These are phyloP conservation scores for Colletotrichum zoysiae DNA, from an alignment of 2,329 filamentous ascomycete species.

Conservation along the genomic window DNA sequence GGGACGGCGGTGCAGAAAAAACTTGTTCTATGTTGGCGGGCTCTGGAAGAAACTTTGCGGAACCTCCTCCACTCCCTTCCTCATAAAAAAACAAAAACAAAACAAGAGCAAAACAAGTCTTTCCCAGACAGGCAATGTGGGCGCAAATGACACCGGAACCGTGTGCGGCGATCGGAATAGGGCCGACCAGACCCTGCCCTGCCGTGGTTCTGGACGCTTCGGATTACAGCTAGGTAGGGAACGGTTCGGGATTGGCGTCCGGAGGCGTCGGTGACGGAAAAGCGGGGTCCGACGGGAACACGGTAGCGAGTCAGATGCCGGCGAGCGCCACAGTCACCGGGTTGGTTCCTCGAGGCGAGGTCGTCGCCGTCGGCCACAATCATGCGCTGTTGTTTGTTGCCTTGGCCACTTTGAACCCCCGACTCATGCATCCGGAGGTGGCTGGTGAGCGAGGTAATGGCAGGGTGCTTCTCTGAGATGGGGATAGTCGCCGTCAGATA, in stretches of 20 bases:
- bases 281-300: slow-evolving; percentile 12
- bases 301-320: slow-evolving; percentile 23
- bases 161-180: slow-evolving; percentile 24
- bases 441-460: slow-evolving; percentile 3
- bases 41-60: slow-evolving; percentile 29
- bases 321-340: slow-evolving; percentile 5
- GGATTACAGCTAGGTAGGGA: slow-evolving; percentile 6
- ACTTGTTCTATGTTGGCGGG: slow-evolving; percentile 18
- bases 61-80: neutral
- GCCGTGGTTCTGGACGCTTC: slow-evolving; percentile 19
- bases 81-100: neutral
- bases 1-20: slow-evolving; percentile 1
- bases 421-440: slow-evolving; percentile 22
- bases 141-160: slow-evolving; percentile 11
- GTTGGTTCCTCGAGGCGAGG: too few species aligned
- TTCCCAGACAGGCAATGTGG: slow-evolving; percentile 8
- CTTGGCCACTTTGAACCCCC: slow-evolving; percentile 18
- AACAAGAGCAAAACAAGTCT: neutral
- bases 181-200: slow-evolving; percentile 30
- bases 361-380: neutral
- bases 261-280: slow-evolving; percentile 31
- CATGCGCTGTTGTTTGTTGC: slow-evolving; percentile 15
- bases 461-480: neutral
- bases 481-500: neutral
- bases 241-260: slow-evolving; percentile 26